Conservation (phyloP, 129 eudicot species). For the Ambrosia artemisiifolia region DNA sequence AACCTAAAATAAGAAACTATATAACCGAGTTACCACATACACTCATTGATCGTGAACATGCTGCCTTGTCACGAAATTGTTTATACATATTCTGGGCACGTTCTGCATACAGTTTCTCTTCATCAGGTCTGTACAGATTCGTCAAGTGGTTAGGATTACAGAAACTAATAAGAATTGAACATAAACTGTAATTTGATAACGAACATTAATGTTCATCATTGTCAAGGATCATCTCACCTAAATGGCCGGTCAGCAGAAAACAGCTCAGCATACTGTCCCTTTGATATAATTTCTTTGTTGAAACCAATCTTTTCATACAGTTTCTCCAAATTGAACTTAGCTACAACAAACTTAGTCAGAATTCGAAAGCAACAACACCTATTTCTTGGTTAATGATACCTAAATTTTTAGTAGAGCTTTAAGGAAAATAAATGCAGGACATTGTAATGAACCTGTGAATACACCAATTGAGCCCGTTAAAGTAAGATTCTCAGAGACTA, state of each 20-base stretch:
- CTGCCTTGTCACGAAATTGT: conserved; percentile 80
- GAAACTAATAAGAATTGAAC: neutral
- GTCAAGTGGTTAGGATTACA: neutral
- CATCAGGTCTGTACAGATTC: conserved; percentile 62
- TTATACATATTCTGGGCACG: conserved; percentile 61
- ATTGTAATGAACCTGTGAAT: conserved; percentile 45
- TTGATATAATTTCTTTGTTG: conserved; percentile 83
- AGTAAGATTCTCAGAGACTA: conserved; percentile 79
- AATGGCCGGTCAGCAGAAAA: conserved; percentile 70
- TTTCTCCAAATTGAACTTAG: conserved; percentile 59
- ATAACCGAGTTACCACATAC: conserved; percentile 37
- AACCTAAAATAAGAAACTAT: neutral
- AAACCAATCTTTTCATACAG: conserved; percentile 81
- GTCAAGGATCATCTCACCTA: conserved; percentile 41
- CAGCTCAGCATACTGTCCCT: conserved; percentile 80
- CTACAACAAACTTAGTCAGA: conserved; percentile 32
- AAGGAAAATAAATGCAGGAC: neutral
- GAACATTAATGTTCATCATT: neutral
- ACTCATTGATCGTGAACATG: conserved; percentile 82
- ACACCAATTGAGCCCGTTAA: conserved; percentile 93
- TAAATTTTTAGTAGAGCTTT: no score
- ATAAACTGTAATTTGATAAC: neutral
- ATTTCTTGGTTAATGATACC: no score
- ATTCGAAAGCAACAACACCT: neutral
- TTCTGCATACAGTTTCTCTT: conserved; percentile 74